Conservation (phyloP, 805 yeast genomes). For the Starmerella powellii region DNA sequence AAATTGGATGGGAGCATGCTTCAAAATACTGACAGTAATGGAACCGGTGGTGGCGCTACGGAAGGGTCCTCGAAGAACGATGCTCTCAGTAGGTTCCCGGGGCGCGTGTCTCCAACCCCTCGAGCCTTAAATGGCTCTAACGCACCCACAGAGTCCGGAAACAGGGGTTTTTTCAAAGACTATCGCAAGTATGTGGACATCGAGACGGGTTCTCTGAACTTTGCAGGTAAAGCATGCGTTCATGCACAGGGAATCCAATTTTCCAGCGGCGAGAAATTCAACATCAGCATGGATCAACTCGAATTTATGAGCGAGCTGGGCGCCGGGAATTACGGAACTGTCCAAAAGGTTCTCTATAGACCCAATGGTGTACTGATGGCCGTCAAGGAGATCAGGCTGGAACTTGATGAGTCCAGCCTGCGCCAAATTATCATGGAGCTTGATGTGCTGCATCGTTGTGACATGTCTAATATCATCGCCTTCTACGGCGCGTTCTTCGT, state of each 20-base stretch:
- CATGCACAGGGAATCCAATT: conserved; percentile 89
- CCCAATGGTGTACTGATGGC: conserved; percentile 93
- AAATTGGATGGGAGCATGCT: conserved; percentile 19
- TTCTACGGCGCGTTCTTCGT: conserved; percentile 95
- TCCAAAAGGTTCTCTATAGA: conserved; percentile 79
- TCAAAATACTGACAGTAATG: background rate
- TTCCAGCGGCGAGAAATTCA: conserved; percentile 73
- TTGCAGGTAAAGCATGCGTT: conserved; percentile 84
- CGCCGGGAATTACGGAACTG: conserved; percentile 93
- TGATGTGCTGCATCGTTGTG: conserved; percentile 84
- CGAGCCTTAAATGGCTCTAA: background rate
- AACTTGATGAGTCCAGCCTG: conserved; percentile 85
- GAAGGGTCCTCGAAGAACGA: no score
- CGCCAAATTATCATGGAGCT: conserved; percentile 92
- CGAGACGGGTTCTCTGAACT: conserved; percentile 81
- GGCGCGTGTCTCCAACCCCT: no score
- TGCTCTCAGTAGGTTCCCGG: no score
- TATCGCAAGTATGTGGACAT: conserved; percentile 83
- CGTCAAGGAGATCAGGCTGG: conserved; percentile 90
- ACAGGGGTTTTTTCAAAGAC: conserved; percentile 47
- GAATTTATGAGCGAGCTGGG: conserved; percentile 68
- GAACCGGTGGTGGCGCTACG: no score
- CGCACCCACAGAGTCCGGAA: conserved; percentile 1
- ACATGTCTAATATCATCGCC: conserved; percentile 82
- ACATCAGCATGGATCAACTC: conserved; percentile 75